Evolutionary conservation across 768 basidiomycete species (phyloP).

Genomic region (Lepiota brunneoincarnata): DNA sequence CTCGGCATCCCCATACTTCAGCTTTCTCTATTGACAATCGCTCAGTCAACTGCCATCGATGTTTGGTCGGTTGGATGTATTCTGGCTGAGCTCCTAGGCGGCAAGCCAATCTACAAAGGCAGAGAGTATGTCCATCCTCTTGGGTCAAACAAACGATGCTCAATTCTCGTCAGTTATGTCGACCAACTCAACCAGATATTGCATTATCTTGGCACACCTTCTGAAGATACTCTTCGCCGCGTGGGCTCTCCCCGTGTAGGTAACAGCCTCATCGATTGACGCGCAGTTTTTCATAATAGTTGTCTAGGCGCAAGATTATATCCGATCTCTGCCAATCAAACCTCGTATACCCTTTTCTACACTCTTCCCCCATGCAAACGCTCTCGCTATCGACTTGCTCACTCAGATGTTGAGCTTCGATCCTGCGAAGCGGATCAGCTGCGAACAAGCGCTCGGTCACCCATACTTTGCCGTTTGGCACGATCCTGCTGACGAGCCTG

Average conservation of each 20-base stretch:
- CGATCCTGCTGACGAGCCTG: slow-evolving; percentile 92
- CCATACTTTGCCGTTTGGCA: slow-evolving; percentile 98
- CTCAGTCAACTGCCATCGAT: slow-evolving; percentile 84
- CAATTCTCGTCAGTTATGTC: slow-evolving; percentile 66
- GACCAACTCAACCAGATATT: slow-evolving; percentile 98
- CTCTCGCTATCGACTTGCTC: slow-evolving; percentile 90
- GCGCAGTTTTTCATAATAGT: slow-evolving; percentile 1
- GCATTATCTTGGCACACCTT: slow-evolving; percentile 97
- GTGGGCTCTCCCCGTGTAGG: slow-evolving; percentile 92
- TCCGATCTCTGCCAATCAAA: slow-evolving; percentile 96
- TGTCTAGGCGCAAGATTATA: slow-evolving; percentile 90
- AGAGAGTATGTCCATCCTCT: slow-evolving; percentile 65
- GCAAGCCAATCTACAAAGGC: slow-evolving; percentile 96
- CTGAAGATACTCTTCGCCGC: slow-evolving; percentile 92
- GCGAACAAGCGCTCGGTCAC: slow-evolving; percentile 92
- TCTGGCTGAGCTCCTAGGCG: slow-evolving; percentile 86
- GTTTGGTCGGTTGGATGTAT: slow-evolving; percentile 98
- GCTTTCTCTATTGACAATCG: slow-evolving; percentile 14
- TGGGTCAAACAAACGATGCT: neutral
- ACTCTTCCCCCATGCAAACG: slow-evolving; percentile 92
- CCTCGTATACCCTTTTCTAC: slow-evolving; percentile 90
- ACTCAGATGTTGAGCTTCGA: slow-evolving; percentile 93
- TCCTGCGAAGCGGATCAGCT: slow-evolving; percentile 93
- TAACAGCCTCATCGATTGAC: slow-evolving; percentile 9
- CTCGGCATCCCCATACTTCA: slow-evolving; percentile 12